Conservation (phyloP, 176 grass and related monocot genomes). For the Typha latifolia region DNA sequence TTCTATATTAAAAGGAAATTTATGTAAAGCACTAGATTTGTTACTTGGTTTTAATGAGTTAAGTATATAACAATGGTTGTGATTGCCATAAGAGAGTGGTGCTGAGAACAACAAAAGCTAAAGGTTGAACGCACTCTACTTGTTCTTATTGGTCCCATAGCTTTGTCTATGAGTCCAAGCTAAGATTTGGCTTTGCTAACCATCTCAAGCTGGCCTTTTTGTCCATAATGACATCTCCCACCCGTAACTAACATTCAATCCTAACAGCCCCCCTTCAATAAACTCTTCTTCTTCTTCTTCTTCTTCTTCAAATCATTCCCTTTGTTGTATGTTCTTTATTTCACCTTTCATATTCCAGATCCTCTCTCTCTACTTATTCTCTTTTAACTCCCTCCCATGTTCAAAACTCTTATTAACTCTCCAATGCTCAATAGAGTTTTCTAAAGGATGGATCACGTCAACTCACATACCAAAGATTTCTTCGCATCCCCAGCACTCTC, state of each 20-base stretch:
- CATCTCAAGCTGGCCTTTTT: background rate
- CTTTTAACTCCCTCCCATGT: background rate
- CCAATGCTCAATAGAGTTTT: conserved; percentile 6
- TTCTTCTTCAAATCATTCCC: conserved; percentile 28
- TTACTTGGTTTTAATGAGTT: too few species aligned
- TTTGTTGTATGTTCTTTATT: conserved; percentile 69
- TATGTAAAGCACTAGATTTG: too few species aligned
- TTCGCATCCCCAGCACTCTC: conserved; percentile 73
- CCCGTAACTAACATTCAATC: conserved; percentile 80
- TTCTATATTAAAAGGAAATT: too few species aligned
- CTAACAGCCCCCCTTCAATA: conserved; percentile 38
- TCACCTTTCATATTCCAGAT: conserved; percentile 12
- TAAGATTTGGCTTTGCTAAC: background rate
- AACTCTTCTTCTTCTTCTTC: background rate
- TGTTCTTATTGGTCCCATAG: too few species aligned
- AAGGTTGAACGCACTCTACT: too few species aligned
- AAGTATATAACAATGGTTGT: too few species aligned
- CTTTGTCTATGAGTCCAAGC: background rate
- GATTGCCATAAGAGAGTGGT: too few species aligned
- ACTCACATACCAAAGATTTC: conserved; percentile 49
- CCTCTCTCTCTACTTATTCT: background rate
- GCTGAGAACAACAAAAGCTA: too few species aligned
- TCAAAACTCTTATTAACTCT: conserved; percentile 9
- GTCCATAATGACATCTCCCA: conserved; percentile 7
- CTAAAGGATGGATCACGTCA: conserved; percentile 36